Percentiles rank a stretch among this genome's conserved stretches.
phyloP scores from a whole-genome alignment of 2,329 filamentous ascomycete species.

The Stagonosporopsis rhizophila region DNA sequence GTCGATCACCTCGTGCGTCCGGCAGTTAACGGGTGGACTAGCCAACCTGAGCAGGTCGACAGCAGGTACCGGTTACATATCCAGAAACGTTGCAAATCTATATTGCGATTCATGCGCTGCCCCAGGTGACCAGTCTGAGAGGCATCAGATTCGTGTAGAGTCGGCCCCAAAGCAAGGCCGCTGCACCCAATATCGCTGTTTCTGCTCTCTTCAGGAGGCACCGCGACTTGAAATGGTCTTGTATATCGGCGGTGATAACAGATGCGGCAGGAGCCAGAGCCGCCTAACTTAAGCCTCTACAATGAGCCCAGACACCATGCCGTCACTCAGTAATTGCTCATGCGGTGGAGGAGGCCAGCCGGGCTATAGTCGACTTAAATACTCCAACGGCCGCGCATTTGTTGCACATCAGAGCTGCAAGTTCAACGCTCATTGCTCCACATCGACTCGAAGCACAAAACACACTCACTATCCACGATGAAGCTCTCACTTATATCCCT shows the following conservation, averaged over 20 bases:
- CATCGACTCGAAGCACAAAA: not conserved
- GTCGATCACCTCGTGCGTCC: constrained; percentile 11
- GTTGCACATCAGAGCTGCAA: constrained; percentile 2
- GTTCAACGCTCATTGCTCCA: not conserved
- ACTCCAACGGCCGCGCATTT: not conserved
- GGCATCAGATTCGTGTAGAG: constrained; percentile 1
- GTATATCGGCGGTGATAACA: constrained; percentile 2
- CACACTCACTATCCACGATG: constrained; percentile 9
- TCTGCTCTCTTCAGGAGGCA: constrained; percentile 14
- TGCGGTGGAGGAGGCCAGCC: not conserved
- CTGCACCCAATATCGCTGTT: constrained; percentile 12
- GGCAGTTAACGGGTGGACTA: constrained; percentile 17
- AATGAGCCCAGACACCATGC: not conserved
- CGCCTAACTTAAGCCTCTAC: not conserved
- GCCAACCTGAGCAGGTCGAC: constrained; percentile 16
- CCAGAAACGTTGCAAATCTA: not conserved
- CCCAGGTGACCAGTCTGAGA: not conserved
- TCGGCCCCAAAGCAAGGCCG: not conserved
- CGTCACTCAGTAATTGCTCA: not conserved
- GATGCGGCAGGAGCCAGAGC: constrained; percentile 13
- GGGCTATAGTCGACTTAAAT: constrained; percentile 1
- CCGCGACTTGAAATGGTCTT: not conserved
- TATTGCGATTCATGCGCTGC: constrained; percentile 13
- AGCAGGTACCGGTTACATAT: not conserved
- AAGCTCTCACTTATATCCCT: constrained; percentile 21